Conservation (phyloP, 169 alveolate species). For the Eimeria brunetti region DNA sequence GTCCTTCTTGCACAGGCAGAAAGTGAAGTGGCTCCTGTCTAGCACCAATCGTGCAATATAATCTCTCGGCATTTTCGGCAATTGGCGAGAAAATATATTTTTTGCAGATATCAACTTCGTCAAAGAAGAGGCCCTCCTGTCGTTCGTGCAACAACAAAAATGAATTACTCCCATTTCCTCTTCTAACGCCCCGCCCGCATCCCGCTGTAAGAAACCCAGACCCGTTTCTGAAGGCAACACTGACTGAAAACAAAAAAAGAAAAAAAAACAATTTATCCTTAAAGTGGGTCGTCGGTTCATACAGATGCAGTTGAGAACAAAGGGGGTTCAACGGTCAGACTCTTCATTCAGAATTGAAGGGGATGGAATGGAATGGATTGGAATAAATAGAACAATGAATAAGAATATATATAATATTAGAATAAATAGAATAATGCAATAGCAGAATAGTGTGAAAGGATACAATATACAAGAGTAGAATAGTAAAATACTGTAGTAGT, state of each 20-base stretch:
- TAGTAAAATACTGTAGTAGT: too few species aligned
- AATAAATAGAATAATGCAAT: too few species aligned
- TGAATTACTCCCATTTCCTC: conserved; percentile 93
- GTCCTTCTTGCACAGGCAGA: conserved; percentile 94
- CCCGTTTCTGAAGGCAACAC: conserved; percentile 94
- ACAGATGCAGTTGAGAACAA: too few species aligned
- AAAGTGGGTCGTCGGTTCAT: too few species aligned
- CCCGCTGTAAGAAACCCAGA: conserved; percentile 93
- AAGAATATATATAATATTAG: too few species aligned
- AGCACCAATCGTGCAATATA: conserved; percentile 98
- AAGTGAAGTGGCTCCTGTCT: conserved; percentile 98
- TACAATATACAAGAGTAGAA: too few species aligned
- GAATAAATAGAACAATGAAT: too few species aligned
- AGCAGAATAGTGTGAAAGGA: too few species aligned
- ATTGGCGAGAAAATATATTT: conserved; percentile 96
- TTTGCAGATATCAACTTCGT: conserved; percentile 94
- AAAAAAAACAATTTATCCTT: too few species aligned
- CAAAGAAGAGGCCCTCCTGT: conserved; percentile 93
- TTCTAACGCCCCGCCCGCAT: conserved; percentile 95
- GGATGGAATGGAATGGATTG: too few species aligned
- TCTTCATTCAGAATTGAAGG: too few species aligned
- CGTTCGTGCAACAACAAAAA: conserved; percentile 95
- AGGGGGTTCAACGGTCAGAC: too few species aligned
- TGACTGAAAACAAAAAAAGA: conserved; percentile 38
- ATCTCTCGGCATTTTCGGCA: conserved; percentile 99